Evolutionary conservation across 2,329 filamentous ascomycete species (phyloP).

Genomic region (Hypoxylon sp.): DNA sequence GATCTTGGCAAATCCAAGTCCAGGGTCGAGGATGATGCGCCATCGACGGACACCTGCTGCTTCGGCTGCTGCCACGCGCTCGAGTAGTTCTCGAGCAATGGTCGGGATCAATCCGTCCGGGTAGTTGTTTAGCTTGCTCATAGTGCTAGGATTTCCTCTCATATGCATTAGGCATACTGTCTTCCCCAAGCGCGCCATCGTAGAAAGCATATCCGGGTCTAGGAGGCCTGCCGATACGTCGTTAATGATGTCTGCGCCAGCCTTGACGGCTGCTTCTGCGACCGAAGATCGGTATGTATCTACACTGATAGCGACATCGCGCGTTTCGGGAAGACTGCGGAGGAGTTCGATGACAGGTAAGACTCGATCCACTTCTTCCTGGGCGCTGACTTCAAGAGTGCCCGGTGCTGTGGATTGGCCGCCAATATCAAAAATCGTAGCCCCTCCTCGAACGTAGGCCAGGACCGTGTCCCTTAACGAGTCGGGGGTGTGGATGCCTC

Average conservation of each 20-base stretch:
- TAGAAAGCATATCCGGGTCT: constrained; percentile 85
- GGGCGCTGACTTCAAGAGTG: constrained; percentile 75
- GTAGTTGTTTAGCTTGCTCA: constrained; percentile 80
- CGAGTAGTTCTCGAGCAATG: constrained; percentile 77
- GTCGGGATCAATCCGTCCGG: constrained; percentile 75
- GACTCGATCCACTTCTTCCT: constrained; percentile 84
- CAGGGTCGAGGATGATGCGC: constrained; percentile 95
- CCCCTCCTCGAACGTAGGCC: constrained; percentile 76
- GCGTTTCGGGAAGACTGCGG: constrained; percentile 74
- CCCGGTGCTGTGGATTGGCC: constrained; percentile 92
- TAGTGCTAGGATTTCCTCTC: constrained; percentile 88
- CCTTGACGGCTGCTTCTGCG: constrained; percentile 80
- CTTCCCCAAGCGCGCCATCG: constrained; percentile 81
- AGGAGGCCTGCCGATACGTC: constrained; percentile 89
- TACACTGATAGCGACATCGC: constrained; percentile 81
- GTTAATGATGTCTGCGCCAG: constrained; percentile 93
- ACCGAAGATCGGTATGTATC: constrained; percentile 94
- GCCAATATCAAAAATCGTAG: constrained; percentile 90
- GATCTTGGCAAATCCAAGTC: constrained; percentile 93
- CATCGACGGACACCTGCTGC: constrained; percentile 87
- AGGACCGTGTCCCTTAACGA: constrained; percentile 73
- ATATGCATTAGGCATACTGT: constrained; percentile 93
- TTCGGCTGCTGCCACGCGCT: constrained; percentile 81
- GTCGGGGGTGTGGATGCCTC: constrained; percentile 72
- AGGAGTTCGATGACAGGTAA: constrained; percentile 84